Evolutionary conservation across 1,139 yeast species (phyloP), one percentile per base, ranked within the genome.

Genomic region (Yamadazyma dushanensis): DNA sequence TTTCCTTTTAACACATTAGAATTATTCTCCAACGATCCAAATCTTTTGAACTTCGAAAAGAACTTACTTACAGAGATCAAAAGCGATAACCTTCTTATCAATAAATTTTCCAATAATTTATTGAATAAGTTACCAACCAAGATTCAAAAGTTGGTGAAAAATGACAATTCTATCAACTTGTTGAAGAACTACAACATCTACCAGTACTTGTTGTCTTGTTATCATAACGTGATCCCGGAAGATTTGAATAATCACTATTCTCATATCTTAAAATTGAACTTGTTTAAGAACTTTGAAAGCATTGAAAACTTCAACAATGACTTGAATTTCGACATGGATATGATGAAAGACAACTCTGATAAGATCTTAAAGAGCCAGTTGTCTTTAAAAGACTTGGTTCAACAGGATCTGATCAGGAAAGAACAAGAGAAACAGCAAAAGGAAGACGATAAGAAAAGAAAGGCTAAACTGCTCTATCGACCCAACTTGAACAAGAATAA

Each of bases 131-230:
- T 70, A 17, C 76, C 76, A 1, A 41, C 44, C 8, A 61, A 61
- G 37, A 51, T 70, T 21, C 72, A 68, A 45, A 57, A 60, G 35
- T 52, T 70, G 32, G 49, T 70, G n/a, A 47, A 54, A 34, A 60
- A 59, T 36, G 56, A 58, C 30, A 56, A 56, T 29, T 56, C 68
- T 9, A 50, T 66, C 21, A 59, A 61, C 25, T 45, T 66, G 33
- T 66, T 65, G 49, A 66, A 69, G 42, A 52, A 58, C 26, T 56
- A 68, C 39, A 53, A 57, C 30, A 51, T 66, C 23, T 67, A 58
- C 44, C 67, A 63, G 43, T 70, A 70, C 49, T 63, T 66, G 63
- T 47, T 61, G 31, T 66, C 73, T 8, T 70, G 74, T 41, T 70
- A 70, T 46, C 60, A 51, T 36, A 70, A 70, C 39, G 46, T 54